Conservation (phyloP, 495 filamentous ascomycete species). For the Penicillium malachiteum region DNA sequence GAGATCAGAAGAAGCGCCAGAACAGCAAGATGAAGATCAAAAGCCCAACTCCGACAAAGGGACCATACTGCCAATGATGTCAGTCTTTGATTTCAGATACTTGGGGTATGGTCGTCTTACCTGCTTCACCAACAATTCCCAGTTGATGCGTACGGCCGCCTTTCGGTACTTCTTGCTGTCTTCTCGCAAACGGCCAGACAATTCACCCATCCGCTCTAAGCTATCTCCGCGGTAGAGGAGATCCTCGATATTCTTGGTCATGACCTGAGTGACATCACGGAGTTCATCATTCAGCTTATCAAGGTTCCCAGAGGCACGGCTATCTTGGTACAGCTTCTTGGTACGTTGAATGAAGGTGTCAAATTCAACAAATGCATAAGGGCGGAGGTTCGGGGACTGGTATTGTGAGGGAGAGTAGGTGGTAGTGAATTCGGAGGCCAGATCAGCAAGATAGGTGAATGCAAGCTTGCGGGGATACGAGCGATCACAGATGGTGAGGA, state of each 20-base stretch:
- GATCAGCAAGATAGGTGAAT: slow-evolving; percentile 96
- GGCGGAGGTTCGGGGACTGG: slow-evolving; percentile 70
- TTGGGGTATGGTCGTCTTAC: slow-evolving; percentile 36
- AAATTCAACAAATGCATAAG: slow-evolving; percentile 96
- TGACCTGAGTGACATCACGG: slow-evolving; percentile 95
- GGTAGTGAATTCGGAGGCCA: slow-evolving; percentile 85
- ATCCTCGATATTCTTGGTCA: slow-evolving; percentile 99
- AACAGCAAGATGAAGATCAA: slow-evolving; percentile 83
- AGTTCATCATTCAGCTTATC: slow-evolving; percentile 93
- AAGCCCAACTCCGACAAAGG: slow-evolving; percentile 73
- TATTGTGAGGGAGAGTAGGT: slow-evolving; percentile 75
- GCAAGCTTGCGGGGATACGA: slow-evolving; percentile 97
- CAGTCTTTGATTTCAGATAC: slow-evolving; percentile 11
- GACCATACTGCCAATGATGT: slow-evolving; percentile 66
- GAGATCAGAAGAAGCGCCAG: slow-evolving; percentile 81
- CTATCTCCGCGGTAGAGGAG: slow-evolving; percentile 92
- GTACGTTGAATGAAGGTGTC: slow-evolving; percentile 95
- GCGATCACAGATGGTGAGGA: slow-evolving; percentile 87
- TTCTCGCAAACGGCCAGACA: slow-evolving; percentile 80
- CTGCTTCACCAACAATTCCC: slow-evolving; percentile 94
- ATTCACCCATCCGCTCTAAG: slow-evolving; percentile 95
- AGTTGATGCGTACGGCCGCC: slow-evolving; percentile 95
- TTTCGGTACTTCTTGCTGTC: slow-evolving; percentile 91
- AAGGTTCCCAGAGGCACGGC: slow-evolving; percentile 80
- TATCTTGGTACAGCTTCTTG: slow-evolving; percentile 92